Conservation (phyloP, 2,329 filamentous ascomycete genomes). For the Bertia moriformis region DNA sequence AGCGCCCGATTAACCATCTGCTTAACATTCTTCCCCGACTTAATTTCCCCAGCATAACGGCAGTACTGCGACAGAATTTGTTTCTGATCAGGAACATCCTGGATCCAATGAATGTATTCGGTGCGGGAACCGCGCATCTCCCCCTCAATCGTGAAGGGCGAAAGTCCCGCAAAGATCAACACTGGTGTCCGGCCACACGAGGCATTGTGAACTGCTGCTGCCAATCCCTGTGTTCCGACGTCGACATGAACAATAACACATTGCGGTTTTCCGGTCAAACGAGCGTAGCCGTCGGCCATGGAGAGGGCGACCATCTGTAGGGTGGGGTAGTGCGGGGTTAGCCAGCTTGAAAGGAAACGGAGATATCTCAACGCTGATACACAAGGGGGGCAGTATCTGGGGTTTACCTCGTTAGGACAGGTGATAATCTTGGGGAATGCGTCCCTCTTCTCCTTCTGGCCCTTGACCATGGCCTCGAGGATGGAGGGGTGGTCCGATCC, state of each 20-base stretch:
- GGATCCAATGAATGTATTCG: constrained; percentile 78
- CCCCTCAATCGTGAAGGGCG: constrained; percentile 63
- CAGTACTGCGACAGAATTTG: constrained; percentile 75
- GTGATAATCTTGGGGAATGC: constrained; percentile 63
- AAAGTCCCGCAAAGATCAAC: constrained; percentile 64
- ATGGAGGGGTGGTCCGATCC: constrained; percentile 65
- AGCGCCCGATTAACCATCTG: constrained; percentile 77
- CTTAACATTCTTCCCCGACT: constrained; percentile 72
- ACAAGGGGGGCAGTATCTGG: background rate
- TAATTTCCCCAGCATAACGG: constrained; percentile 69
- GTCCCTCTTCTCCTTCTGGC: constrained; percentile 48
- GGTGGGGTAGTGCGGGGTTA: too few species aligned
- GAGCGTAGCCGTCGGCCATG: constrained; percentile 70
- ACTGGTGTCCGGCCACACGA: constrained; percentile 62
- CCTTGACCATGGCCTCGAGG: constrained; percentile 68
- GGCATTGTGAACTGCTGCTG: constrained; percentile 66
- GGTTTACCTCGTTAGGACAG: constrained; percentile 59
- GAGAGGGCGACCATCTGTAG: constrained; percentile 68
- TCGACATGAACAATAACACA: constrained; percentile 71
- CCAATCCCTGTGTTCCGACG: constrained; percentile 67
- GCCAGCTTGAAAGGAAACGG: background rate
- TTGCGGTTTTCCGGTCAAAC: constrained; percentile 58
- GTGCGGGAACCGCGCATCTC: constrained; percentile 65
- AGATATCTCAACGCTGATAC: background rate
- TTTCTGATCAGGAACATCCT: constrained; percentile 71